Evolutionary conservation across 75 land plant genomes (phyloP).

Genomic region (Adiantum capillusveneris): DNA sequence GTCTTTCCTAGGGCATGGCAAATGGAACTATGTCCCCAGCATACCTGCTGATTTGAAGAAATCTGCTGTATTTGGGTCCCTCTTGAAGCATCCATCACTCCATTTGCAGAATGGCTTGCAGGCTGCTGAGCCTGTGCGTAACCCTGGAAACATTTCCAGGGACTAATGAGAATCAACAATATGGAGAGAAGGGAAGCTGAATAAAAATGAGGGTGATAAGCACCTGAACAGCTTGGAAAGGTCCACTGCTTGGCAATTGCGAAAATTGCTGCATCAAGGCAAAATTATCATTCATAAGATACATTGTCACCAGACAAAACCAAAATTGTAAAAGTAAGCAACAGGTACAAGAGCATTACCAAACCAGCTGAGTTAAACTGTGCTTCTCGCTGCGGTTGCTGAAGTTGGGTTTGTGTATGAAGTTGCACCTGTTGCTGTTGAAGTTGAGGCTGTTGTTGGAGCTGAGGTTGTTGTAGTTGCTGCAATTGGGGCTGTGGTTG

Average conservation of each 20-base stretch:
- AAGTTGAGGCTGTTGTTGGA: constrained; percentile 2
- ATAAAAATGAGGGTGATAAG: not conserved
- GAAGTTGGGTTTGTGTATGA: not conserved
- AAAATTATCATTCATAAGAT: not conserved
- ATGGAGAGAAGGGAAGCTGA: not conserved
- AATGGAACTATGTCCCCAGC: too few relatives aligned
- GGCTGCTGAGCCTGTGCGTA: too few relatives aligned
- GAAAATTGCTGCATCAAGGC: not conserved
- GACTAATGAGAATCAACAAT: too few relatives aligned
- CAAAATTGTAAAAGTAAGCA: too few relatives aligned
- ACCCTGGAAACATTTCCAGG: too few relatives aligned
- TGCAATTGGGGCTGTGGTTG: not conserved
- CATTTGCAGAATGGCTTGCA: too few relatives aligned
- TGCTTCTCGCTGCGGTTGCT: constrained; percentile 14
- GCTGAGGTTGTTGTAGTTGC: constrained; percentile 2
- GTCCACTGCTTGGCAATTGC: constrained; percentile 4
- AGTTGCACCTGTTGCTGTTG: not conserved
- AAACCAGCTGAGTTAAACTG: not conserved
- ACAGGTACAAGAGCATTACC: too few relatives aligned
- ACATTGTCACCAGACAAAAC: too few relatives aligned
- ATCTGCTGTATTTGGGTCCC: too few relatives aligned
- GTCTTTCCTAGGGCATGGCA: too few relatives aligned
- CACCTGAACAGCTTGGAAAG: constrained; percentile 35
- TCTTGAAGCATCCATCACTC: too few relatives aligned
- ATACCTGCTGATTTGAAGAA: too few relatives aligned